Percentiles rank a stretch among this genome's conserved stretches.
Evolutionary conservation across 106 monocot genomes (phyloP).

Genomic region (Alisma plantagoaquatica): DNA sequence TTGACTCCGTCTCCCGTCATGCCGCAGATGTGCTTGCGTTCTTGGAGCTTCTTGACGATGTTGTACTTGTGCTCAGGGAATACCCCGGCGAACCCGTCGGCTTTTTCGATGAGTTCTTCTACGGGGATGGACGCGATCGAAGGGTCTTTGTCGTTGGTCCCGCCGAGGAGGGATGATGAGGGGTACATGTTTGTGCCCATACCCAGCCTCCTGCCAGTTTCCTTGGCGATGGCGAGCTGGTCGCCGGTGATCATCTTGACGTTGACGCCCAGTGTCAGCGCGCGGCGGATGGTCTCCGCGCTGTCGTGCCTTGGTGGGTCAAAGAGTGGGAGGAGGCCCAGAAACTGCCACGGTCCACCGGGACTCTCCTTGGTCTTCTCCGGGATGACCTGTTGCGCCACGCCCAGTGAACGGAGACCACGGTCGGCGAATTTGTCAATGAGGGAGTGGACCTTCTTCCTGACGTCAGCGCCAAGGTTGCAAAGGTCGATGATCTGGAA

Average conservation of each 20-base stretch:
- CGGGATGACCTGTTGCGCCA: slow-evolving; percentile 40
- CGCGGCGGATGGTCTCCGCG: slow-evolving; percentile 29
- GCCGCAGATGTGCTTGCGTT: slow-evolving; percentile 20
- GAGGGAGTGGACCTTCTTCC: slow-evolving; percentile 29
- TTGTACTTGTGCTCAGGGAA: slow-evolving; percentile 33
- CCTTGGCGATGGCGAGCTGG: slow-evolving; percentile 25
- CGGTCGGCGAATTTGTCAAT: slow-evolving; percentile 53
- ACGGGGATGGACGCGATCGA: slow-evolving; percentile 9
- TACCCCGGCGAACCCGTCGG: slow-evolving; percentile 26
- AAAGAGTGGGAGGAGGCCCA: slow-evolving; percentile 20
- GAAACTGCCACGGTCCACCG: slow-evolving; percentile 14
- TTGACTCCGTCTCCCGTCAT: slow-evolving; percentile 27
- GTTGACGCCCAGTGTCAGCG: slow-evolving; percentile 21
- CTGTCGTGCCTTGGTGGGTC: slow-evolving; percentile 25
- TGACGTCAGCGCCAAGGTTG: slow-evolving; percentile 23
- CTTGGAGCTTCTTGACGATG: slow-evolving; percentile 25
- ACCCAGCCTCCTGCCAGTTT: slow-evolving; percentile 21
- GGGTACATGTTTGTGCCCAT: slow-evolving; percentile 33
- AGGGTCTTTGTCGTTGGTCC: background rate
- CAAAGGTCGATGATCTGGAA: slow-evolving; percentile 52
- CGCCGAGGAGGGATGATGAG: slow-evolving; percentile 17
- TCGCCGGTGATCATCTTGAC: slow-evolving; percentile 33
- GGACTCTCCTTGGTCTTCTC: slow-evolving; percentile 28
- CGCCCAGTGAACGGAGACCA: slow-evolving; percentile 48
- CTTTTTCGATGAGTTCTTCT: slow-evolving; percentile 22